Percentiles rank a stretch among this genome's conserved stretches.
These are phyloP conservation scores for Solanum hybrid DNA, from an alignment of 305 asterid genomes.

Conservation along the genomic window DNA sequence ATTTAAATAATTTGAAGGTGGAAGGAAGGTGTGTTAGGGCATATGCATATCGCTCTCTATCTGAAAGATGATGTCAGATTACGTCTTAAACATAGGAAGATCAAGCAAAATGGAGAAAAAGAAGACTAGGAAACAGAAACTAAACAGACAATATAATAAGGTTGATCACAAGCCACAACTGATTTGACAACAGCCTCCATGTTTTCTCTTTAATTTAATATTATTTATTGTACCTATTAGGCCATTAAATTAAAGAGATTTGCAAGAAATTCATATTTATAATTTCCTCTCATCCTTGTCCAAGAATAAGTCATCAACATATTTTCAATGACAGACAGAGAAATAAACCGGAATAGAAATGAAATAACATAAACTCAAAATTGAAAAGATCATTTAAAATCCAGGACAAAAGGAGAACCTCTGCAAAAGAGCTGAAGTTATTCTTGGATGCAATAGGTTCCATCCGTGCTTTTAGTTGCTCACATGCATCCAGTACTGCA, in stretches of 20 bases:
- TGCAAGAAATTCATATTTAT: not conserved
- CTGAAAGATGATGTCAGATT: not conserved
- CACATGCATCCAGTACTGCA: constrained; percentile 93
- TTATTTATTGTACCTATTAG: not conserved
- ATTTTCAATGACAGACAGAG: not conserved
- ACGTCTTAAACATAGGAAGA: not conserved
- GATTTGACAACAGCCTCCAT: not conserved
- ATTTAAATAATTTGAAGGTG: not conserved
- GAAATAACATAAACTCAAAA: not conserved
- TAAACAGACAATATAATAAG: not conserved
- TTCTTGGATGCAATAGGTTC: constrained; percentile 50
- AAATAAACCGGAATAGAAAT: not conserved
- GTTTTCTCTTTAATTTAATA: not conserved
- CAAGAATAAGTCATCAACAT: not conserved
- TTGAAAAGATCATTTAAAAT: not conserved
- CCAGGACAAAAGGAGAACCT: constrained; percentile 36
- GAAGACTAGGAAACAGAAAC: not conserved
- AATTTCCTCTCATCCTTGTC: not conserved
- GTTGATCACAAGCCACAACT: not conserved
- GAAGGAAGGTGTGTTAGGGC: not conserved
- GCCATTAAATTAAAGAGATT: not conserved
- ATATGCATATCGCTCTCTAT: not conserved
- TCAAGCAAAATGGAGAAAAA: not conserved
- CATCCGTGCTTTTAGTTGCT: constrained; percentile 87
- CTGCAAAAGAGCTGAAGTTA: constrained; percentile 57